Evolutionary conservation across 2,329 filamentous ascomycete species (phyloP).

Genomic region (Trichoderma guizhouense): DNA sequence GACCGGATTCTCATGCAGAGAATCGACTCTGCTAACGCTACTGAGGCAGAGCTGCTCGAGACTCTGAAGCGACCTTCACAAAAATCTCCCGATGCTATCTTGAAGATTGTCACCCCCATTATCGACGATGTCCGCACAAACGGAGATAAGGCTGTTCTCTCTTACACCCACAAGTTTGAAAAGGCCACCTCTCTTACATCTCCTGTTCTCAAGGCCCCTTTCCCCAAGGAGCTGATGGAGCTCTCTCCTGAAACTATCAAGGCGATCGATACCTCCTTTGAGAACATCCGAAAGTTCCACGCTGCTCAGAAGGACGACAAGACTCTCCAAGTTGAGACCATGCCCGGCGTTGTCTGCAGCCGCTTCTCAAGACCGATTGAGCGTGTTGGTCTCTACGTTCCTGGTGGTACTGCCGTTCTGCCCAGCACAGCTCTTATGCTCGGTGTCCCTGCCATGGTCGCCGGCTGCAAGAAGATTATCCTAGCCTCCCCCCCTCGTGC

Average conservation of each 20-base stretch:
- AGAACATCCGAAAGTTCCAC: constrained; percentile 95
- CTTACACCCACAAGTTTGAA: constrained; percentile 97
- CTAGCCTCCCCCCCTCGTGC: constrained; percentile 85
- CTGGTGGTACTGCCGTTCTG: constrained; percentile 93
- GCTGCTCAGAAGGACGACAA: constrained; percentile 83
- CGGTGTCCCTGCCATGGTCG: constrained; percentile 95
- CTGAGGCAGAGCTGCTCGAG: constrained; percentile 63
- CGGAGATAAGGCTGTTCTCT: constrained; percentile 83
- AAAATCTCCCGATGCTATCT: constrained; percentile 88
- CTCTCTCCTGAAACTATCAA: constrained; percentile 77
- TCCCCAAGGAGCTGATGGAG: constrained; percentile 80
- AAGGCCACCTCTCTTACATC: constrained; percentile 88
- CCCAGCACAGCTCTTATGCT: constrained; percentile 97
- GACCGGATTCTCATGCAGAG: constrained; percentile 78
- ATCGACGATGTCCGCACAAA: constrained; percentile 80
- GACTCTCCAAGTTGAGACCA: constrained; percentile 84
- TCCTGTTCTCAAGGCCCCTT: constrained; percentile 85
- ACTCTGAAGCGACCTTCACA: constrained; percentile 87
- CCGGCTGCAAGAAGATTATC: constrained; percentile 92
- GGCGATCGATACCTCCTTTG: constrained; percentile 90
- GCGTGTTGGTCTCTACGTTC: constrained; percentile 92
- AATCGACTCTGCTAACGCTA: constrained; percentile 64
- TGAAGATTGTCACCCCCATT: constrained; percentile 87
- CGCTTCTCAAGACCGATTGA: constrained; percentile 92
- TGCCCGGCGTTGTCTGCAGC: constrained; percentile 94